Conservation (phyloP, 2,329 filamentous ascomycete species). For the Penicillium griseofulvum region DNA sequence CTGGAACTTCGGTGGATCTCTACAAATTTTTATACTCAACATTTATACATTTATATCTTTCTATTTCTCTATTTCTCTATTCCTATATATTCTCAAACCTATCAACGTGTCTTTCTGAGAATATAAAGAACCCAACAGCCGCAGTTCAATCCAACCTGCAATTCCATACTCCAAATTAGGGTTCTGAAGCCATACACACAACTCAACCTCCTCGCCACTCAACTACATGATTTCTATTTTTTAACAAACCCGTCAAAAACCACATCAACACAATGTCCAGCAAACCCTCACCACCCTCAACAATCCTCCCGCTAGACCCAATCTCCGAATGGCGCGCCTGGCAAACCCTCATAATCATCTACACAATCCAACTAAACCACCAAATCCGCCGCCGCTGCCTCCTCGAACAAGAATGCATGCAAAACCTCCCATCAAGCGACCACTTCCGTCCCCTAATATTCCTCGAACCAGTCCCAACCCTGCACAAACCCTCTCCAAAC, state of each 20-base stretch:
- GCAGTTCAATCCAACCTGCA: background rate
- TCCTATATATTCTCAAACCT: background rate
- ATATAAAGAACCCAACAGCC: no score
- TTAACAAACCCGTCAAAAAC: background rate
- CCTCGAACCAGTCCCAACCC: slow-evolving; percentile 17
- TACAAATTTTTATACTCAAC: background rate
- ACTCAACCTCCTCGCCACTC: background rate
- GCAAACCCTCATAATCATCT: slow-evolving; percentile 17
- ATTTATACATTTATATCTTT: background rate
- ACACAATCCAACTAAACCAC: slow-evolving; percentile 21
- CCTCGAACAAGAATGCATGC: slow-evolving; percentile 21
- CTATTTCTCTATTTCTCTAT: background rate
- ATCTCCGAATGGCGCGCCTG: slow-evolving; percentile 22
- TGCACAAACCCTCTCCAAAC: background rate
- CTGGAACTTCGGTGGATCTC: background rate
- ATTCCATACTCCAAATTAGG: background rate
- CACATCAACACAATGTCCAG: background rate
- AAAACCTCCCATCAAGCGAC: slow-evolving; percentile 7
- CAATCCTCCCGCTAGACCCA: slow-evolving; percentile 4
- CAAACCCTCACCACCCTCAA: background rate
- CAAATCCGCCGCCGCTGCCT: slow-evolving; percentile 22
- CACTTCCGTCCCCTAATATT: slow-evolving; percentile 19
- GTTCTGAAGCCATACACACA: background rate
- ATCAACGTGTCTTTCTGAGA: no score
- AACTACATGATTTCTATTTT: background rate